Conservation (phyloP, 2,329 filamentous ascomycete genomes). For the Aspergillus sp. region DNA sequence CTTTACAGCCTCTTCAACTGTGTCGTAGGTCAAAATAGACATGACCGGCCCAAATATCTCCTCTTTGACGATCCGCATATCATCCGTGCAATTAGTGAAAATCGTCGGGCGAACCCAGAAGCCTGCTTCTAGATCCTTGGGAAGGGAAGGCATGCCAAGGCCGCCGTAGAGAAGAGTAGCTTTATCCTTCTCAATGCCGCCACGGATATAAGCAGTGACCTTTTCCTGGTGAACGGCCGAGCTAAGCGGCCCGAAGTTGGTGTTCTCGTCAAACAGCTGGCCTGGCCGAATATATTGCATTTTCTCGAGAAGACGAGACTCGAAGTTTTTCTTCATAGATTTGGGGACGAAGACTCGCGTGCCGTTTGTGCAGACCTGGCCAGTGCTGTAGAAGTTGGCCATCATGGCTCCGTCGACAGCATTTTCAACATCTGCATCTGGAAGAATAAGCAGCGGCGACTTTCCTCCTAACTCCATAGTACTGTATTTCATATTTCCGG, state of each 20-base stretch:
- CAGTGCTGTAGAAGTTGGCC: conserved; percentile 89
- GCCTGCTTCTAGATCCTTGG: conserved; percentile 57
- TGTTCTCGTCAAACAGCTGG: conserved; percentile 67
- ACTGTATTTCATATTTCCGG: conserved; percentile 80
- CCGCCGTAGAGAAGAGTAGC: conserved; percentile 76
- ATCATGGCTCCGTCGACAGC: conserved; percentile 92
- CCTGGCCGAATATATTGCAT: conserved; percentile 70
- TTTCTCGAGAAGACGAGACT: conserved; percentile 67
- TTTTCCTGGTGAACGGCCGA: conserved; percentile 73
- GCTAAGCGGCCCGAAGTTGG: conserved; percentile 83
- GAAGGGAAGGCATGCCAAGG: conserved; percentile 56
- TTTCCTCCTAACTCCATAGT: conserved; percentile 93
- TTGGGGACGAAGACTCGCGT: conserved; percentile 81
- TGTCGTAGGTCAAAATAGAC: conserved; percentile 72
- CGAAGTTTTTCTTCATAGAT: conserved; percentile 65
- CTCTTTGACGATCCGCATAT: conserved; percentile 75
- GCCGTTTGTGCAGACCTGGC: conserved; percentile 91
- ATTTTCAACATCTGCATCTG: conserved; percentile 73
- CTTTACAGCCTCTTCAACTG: conserved; percentile 65
- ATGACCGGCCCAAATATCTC: conserved; percentile 91
- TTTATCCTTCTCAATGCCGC: conserved; percentile 71
- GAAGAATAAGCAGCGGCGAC: conserved; percentile 75
- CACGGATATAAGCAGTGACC: conserved; percentile 72
- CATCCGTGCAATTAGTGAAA: conserved; percentile 81
- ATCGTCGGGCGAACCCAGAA: conserved; percentile 83